Conservation (phyloP, 768 basidiomycete genomes). For the Coprinellus micaceus region DNA sequence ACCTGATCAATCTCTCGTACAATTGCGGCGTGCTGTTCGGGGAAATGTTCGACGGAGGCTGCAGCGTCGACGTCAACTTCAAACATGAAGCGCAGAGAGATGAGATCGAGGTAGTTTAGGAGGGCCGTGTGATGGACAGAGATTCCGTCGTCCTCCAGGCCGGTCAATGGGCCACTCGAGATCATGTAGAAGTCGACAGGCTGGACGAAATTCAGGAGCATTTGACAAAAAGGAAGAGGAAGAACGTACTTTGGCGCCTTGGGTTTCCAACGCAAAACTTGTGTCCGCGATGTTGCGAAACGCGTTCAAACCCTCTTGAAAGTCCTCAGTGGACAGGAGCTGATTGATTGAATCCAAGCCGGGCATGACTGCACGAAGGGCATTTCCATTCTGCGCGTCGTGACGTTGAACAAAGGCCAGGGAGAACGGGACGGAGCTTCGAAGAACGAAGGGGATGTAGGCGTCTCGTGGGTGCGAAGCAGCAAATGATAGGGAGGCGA, state of each 20-base stretch:
- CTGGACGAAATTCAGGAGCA: not conserved
- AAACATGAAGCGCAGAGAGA: conserved; percentile 1
- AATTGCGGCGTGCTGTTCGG: not conserved
- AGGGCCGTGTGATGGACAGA: not conserved
- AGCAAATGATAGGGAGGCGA: not conserved
- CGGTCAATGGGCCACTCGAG: not conserved
- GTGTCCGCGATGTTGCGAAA: not conserved
- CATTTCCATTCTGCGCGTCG: not conserved
- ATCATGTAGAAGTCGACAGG: not conserved
- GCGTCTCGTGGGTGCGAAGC: not conserved
- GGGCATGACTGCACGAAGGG: not conserved
- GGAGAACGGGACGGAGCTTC: not conserved
- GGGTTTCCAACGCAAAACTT: not conserved
- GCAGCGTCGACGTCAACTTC: not conserved
- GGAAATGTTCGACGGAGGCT: not conserved
- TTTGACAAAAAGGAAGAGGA: not conserved
- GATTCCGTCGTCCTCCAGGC: not conserved
- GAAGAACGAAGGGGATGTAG: conserved; percentile 4
- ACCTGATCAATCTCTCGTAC: not conserved
- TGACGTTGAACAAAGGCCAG: not conserved
- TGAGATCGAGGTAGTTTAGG: conserved; percentile 6
- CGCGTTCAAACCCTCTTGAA: not conserved
- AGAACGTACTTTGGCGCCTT: not conserved
- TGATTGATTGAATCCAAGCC: not conserved
- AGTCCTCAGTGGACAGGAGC: not conserved